Evolutionary conservation across 805 yeast genomes (phyloP), one percentile per base, ranked within the genome.

Genomic region (Saccharomycopsis selenospora): DNA sequence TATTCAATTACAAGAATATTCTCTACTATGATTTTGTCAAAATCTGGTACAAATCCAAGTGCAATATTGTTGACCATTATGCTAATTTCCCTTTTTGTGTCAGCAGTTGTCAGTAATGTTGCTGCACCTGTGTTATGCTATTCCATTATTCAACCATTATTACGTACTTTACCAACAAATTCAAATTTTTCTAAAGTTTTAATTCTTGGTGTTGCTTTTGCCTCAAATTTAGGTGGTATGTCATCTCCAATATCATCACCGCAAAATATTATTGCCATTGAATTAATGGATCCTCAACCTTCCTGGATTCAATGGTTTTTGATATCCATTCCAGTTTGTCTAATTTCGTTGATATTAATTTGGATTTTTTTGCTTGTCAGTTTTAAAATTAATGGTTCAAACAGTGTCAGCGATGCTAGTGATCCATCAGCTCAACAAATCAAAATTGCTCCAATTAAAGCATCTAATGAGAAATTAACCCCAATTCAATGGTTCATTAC

Each of bases 231-330:
- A 43, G 98, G 96, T 20, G 99, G 99, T 55, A 91, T 90, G 95
- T 84, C 96, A 0, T 87, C 96, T 3, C 99, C 99, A 5, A 91
- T 91, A 60, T 90, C 97, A 1, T 87, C 96, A 2, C 99, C 99
- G 1, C 99, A 91, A 62, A 91, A 91, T 64, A 86, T 91, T 54
- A 81, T 91, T 58, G 95, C 96, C 1, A 73, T 91, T 45, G 90
- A 87, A 49, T 70, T 82, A 56, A 91, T 91, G 98, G 73, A 72
- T 20, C 49, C 95, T 43, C 42, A 40, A 4, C 83, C 83, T 13
- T 76, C 78, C 6, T 91, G 99, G 99, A 81, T 82, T 8, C 85
- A 87, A 61, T 91, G 99, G 99, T 93, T 91, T 64, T 79, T 82
- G 5, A 77, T 91, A 42, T 78, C 96, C 0, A 65, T 90, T 17